Percentiles rank a stretch among this genome's conserved stretches.
These are phyloP conservation scores for Phytopythium aichiense DNA, from an alignment of 352 stramenopile genomes.

Conservation along the genomic window DNA sequence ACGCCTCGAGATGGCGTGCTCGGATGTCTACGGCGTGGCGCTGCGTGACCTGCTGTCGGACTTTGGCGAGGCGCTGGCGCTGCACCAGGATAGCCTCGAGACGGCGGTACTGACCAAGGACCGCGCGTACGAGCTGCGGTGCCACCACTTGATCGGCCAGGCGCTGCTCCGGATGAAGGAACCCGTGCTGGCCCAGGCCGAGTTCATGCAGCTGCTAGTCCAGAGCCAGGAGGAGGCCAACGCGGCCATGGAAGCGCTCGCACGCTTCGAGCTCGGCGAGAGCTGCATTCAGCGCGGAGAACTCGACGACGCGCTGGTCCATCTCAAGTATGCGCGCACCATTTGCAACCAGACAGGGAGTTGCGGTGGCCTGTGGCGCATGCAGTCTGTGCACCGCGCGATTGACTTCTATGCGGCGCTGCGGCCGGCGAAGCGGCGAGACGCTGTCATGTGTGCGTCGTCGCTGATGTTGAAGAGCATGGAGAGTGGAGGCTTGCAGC, in stretches of 20 bases:
- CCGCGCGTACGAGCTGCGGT: constrained; percentile 35
- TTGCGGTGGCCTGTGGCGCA: constrained; percentile 28
- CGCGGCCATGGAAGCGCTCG: constrained; percentile 37
- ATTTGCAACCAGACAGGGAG: constrained; percentile 47
- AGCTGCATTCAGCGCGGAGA: constrained; percentile 31
- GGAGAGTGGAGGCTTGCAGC: background rate
- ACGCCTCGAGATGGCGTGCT: constrained; percentile 46
- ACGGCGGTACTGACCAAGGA: constrained; percentile 28
- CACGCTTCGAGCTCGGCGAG: constrained; percentile 49
- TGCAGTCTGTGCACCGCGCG: constrained; percentile 38
- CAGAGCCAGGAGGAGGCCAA: constrained; percentile 34
- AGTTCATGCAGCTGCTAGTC: constrained; percentile 36
- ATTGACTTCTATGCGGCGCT: constrained; percentile 53
- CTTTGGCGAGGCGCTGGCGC: constrained; percentile 32
- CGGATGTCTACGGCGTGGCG: constrained; percentile 29
- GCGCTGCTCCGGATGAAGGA: constrained; percentile 32
- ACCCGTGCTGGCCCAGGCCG: constrained; percentile 27
- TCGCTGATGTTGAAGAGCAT: background rate
- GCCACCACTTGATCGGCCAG: constrained; percentile 34
- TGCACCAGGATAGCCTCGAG: constrained; percentile 45
- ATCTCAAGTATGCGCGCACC: constrained; percentile 35
- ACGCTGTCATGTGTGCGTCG: constrained; percentile 23
- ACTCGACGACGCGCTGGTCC: constrained; percentile 26
- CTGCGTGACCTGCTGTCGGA: constrained; percentile 34
- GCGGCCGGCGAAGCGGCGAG: constrained; percentile 20